Conservation (phyloP, 345 rosid species). For the Hibiscus syriacus region DNA sequence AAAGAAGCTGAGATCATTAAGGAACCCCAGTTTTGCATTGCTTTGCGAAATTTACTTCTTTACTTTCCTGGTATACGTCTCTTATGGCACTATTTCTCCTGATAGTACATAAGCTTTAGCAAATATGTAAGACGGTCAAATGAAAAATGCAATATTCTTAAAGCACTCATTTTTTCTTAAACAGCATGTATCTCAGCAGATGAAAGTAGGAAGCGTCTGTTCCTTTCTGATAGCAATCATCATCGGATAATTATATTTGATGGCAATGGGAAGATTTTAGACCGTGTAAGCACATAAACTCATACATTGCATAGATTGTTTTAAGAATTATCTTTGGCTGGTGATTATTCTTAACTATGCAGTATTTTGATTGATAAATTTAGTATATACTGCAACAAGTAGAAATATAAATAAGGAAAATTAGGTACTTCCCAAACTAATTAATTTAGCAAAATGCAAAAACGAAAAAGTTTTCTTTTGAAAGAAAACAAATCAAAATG, state of each 20-base stretch:
- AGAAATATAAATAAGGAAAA: no score
- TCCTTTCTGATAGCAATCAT: no score
- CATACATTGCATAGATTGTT: neutral
- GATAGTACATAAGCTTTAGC: neutral
- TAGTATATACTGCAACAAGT: no score
- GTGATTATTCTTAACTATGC: no score
- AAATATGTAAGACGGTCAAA: neutral
- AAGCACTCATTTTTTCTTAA: neutral
- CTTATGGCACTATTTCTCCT: constrained; percentile 13
- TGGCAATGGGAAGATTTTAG: constrained; percentile 63
- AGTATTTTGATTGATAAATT: no score
- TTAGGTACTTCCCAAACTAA: neutral
- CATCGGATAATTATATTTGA: no score
- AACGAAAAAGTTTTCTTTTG: neutral
- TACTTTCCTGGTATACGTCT: no score
- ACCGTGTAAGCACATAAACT: constrained; percentile 50
- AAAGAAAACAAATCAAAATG: neutral
- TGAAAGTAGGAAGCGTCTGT: constrained; percentile 50
- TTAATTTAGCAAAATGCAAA: neutral
- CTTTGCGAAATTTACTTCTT: constrained; percentile 48
- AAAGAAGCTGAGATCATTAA: constrained; percentile 44
- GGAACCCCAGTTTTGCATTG: constrained; percentile 40
- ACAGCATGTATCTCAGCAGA: constrained; percentile 79
- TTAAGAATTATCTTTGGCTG: neutral
- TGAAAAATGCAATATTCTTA: constrained; percentile 8